Evolutionary conservation across 768 basidiomycete genomes (phyloP), one percentile per base, ranked within the genome.

Genomic region (Candolleomyces efflorescens): DNA sequence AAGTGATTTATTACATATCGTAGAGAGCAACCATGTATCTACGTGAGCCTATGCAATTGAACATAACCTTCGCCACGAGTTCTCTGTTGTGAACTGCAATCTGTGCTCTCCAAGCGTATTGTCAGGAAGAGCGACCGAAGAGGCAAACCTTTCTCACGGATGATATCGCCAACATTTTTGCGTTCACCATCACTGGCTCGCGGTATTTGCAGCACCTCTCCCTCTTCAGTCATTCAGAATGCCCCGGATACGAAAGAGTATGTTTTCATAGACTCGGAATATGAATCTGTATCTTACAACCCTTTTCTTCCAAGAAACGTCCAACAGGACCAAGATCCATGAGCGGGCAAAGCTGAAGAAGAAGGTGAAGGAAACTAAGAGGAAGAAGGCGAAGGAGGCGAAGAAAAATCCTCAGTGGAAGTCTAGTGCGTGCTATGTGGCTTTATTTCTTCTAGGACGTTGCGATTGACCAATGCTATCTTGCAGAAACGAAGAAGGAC

Each of bases 351-450:
- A 81, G 64, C 78, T 93, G 64, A 80, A 82, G 66, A 81, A 87
- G 66, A 93, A 94, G 71, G 82, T 84, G 43, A 74, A 82, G 24
- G 94, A 94, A 69, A 83, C 83, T 61, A 79, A 78, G 67, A 89
- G 85, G 75, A 96, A 96, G 76, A 75, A 75, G 51, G 81, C 80
- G 66, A 92, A 86, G 69, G 80, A 78, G 43, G 81, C 82, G 13
- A 92, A 92, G 76, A 91, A 87, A 69, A 89, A 89, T 71, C 73
- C 80, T 22, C 82, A 91, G 56, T 95, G 94, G 89, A 96, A 94
- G 76, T 88, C 89, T 54, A 90, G 94, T 94, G 67, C 64, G 86
- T 80, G 17, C 24, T 39, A 18, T 27, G 45, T 36, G 1, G 32
- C 52, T 26, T 57, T 26, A 38, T 27, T 56, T 9, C 51, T 65